phyloP scores from a whole-genome alignment of 495 filamentous ascomycete genomes.

The Cercophora sp. region DNA sequence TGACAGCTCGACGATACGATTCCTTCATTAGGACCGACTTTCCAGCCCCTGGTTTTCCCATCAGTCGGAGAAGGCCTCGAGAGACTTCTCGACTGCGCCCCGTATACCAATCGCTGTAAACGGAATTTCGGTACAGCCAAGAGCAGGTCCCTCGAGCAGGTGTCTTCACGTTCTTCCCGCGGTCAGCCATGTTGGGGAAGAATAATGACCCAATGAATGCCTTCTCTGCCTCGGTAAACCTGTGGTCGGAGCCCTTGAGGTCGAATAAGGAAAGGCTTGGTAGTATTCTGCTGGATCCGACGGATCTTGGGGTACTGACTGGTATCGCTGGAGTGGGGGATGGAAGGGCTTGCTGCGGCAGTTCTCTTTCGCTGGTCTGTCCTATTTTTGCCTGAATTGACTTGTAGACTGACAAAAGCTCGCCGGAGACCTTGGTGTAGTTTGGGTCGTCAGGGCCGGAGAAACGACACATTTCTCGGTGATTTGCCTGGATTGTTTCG shows the following conservation, averaged over 20 bases:
- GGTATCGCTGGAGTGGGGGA: no score
- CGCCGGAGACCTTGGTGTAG: conserved; percentile 18
- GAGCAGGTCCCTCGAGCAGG: not conserved
- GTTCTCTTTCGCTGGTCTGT: no score
- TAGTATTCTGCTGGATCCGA: no score
- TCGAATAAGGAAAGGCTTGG: not conserved
- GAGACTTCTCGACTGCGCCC: not conserved
- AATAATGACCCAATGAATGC: not conserved
- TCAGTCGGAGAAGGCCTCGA: conserved; percentile 19
- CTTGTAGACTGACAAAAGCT: conserved; percentile 8
- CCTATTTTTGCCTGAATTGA: no score
- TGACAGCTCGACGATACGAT: not conserved
- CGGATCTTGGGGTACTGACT: no score
- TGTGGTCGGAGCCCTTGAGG: not conserved
- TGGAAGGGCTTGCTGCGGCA: no score
- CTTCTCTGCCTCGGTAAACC: not conserved
- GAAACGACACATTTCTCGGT: conserved; percentile 26
- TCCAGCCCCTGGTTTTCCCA: conserved; percentile 21
- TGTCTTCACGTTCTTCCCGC: not conserved
- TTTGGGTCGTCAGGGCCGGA: conserved; percentile 17
- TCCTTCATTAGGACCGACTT: conserved; percentile 25
- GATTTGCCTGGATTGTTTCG: conserved; percentile 21
- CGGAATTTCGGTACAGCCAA: conserved; percentile 3
- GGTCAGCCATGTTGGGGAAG: not conserved
- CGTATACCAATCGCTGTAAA: conserved; percentile 9